These are phyloP conservation scores for Ophiostoma australiae DNA, from an alignment of 2,329 filamentous ascomycete species.

Conservation along the genomic window DNA sequence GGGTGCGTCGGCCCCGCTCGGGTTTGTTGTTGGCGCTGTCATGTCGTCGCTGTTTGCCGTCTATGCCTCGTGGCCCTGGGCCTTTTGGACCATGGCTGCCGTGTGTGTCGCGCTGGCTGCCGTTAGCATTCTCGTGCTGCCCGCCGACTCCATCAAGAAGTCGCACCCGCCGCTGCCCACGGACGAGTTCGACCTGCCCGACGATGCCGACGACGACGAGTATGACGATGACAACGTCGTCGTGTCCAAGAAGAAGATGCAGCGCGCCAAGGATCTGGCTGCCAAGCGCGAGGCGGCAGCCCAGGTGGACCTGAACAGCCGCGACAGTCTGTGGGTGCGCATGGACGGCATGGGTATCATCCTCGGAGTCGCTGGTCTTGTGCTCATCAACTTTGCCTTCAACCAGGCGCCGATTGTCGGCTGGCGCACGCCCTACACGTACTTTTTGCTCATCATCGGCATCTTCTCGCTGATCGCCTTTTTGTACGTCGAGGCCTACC, in stretches of 20 bases:
- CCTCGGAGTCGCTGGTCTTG: constrained; percentile 45
- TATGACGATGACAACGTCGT: constrained; percentile 18
- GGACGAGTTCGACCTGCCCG: neutral
- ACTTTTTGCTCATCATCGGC: constrained; percentile 48
- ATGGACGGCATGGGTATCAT: constrained; percentile 31
- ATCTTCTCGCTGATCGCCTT: constrained; percentile 47
- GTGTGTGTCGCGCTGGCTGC: constrained; percentile 30
- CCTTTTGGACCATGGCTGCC: constrained; percentile 38
- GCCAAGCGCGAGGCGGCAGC: neutral
- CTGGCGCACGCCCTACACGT: constrained; percentile 49
- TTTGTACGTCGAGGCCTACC: constrained; percentile 43
- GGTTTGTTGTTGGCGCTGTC: constrained; percentile 41
- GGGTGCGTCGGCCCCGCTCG: constrained; percentile 44
- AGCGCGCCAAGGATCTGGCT: neutral
- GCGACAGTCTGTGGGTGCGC: constrained; percentile 30
- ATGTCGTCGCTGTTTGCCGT: constrained; percentile 40
- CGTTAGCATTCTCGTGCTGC: constrained; percentile 29
- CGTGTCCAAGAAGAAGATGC: constrained; percentile 15
- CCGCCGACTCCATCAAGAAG: constrained; percentile 20
- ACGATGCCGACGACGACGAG: constrained; percentile 18
- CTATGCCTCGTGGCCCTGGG: constrained; percentile 46
- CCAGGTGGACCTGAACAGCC: neutral
- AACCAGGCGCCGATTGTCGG: constrained; percentile 53
- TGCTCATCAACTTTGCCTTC: constrained; percentile 55
- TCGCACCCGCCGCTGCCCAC: neutral